Percentiles rank a stretch among this genome's conserved stretches.
Evolutionary conservation across 331 rosid genomes (phyloP).

Genomic region (Rhamnella rubrinervis): DNA sequence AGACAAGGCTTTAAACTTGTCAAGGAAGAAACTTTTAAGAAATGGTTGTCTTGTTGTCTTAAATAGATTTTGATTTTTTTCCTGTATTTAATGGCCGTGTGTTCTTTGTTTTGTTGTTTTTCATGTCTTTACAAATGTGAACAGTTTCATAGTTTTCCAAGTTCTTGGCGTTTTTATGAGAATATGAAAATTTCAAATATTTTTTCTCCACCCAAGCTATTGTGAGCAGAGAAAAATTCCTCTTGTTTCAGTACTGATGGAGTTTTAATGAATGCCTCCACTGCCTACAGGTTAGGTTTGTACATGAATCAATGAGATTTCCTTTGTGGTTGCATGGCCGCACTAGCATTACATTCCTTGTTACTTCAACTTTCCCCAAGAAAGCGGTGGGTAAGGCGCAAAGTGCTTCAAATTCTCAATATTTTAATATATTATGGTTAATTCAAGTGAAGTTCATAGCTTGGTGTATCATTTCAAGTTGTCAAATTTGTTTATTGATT

Average conservation of each 20-base stretch:
- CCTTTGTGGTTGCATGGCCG: constrained; percentile 92
- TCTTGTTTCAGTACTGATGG: constrained; percentile 9
- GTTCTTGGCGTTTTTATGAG: not conserved
- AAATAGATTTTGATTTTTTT: not conserved
- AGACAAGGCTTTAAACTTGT: not conserved
- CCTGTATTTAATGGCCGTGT: not conserved
- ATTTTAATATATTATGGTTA: not conserved
- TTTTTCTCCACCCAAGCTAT: not conserved
- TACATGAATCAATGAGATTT: constrained; percentile 85
- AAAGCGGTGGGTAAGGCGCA: constrained; percentile 86
- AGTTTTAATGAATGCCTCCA: not conserved
- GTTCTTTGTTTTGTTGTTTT: not conserved
- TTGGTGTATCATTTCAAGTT: no score
- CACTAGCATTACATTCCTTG: constrained; percentile 64
- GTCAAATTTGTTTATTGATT: no score
- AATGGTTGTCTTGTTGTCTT: not conserved
- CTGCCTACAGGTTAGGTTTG: constrained; percentile 64
- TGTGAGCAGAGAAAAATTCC: not conserved
- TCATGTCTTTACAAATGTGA: not conserved
- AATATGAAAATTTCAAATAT: not conserved
- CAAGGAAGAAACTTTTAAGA: not conserved
- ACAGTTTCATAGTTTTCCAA: not conserved
- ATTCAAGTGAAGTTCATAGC: not conserved
- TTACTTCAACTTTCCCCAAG: constrained; percentile 75
- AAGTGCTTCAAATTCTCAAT: not conserved